Conservation (phyloP, 1,139 yeast genomes). For the Kurtzmaniella quercitrusa region DNA sequence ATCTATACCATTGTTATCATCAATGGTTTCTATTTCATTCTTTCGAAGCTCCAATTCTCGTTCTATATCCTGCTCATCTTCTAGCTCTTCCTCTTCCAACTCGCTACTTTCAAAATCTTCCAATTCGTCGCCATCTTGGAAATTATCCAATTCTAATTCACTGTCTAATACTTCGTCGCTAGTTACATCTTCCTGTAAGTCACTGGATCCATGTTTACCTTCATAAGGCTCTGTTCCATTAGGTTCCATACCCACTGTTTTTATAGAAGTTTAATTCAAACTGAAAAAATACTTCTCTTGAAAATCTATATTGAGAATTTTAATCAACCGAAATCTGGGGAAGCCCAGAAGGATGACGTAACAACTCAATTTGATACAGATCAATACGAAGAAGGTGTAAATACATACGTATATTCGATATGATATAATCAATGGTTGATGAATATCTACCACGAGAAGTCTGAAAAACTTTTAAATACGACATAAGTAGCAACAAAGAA, state of each 20-base stretch:
- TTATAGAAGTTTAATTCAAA: neutral
- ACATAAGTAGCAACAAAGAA: too few species aligned
- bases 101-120: constrained; percentile 5
- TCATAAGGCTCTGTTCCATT: neutral
- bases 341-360: too few species aligned
- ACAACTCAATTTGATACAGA: too few species aligned
- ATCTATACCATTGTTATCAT: neutral
- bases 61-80: neutral
- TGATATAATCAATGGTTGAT: too few species aligned
- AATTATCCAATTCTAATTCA: neutral
- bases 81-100: constrained; percentile 2
- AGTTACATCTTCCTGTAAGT: neutral
- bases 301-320: too few species aligned
- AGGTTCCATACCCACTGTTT: neutral
- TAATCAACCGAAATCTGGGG: neutral
- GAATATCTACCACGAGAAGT: too few species aligned
- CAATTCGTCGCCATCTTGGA: neutral
- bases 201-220: neutral
- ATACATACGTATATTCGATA: too few species aligned
- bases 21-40: neutral
- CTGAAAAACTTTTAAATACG: too few species aligned
- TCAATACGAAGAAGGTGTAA: too few species aligned
- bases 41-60: neutral
- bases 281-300: too few species aligned
- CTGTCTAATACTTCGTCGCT: constrained; percentile 1